Percentiles rank a stretch among this genome's conserved stretches.
Evolutionary conservation across 2,329 filamentous ascomycete species (phyloP).

Genomic region (Aspergillus aculeatinus): DNA sequence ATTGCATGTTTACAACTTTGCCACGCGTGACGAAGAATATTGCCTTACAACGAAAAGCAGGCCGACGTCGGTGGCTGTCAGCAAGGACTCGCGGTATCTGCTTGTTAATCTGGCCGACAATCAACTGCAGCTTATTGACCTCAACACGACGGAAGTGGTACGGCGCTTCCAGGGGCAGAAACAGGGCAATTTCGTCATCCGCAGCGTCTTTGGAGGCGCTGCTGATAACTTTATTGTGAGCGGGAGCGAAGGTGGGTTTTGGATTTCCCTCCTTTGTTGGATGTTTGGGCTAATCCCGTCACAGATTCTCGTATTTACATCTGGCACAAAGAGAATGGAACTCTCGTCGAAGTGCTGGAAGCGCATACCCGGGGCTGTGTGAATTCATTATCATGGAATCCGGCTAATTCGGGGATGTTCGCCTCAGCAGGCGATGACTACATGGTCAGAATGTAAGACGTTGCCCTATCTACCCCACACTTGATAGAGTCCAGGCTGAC

Average conservation of each 20-base stretch:
- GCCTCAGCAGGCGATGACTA: slow-evolving; percentile 88
- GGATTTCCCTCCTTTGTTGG: background rate
- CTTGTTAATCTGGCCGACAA: slow-evolving; percentile 79
- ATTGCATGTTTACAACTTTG: slow-evolving; percentile 79
- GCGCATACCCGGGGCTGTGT: slow-evolving; percentile 75
- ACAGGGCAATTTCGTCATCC: slow-evolving; percentile 75
- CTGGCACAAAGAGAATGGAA: slow-evolving; percentile 84
- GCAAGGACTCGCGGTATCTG: slow-evolving; percentile 74
- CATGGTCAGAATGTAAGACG: slow-evolving; percentile 76
- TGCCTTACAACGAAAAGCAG: slow-evolving; percentile 68
- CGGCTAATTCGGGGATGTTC: slow-evolving; percentile 76
- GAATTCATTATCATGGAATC: slow-evolving; percentile 89
- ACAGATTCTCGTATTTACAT: slow-evolving; percentile 72
- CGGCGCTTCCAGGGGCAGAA: slow-evolving; percentile 73
- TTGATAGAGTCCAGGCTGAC: slow-evolving; percentile 7
- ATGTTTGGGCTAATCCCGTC: slow-evolving; percentile 22
- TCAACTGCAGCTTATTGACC: slow-evolving; percentile 74
- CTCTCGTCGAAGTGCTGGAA: slow-evolving; percentile 70
- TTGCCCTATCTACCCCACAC: background rate
- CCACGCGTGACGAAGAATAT: slow-evolving; percentile 71
- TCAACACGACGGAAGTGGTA: slow-evolving; percentile 69
- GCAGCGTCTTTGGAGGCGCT: slow-evolving; percentile 82
- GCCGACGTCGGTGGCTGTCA: slow-evolving; percentile 78
- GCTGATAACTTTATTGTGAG: slow-evolving; percentile 88
- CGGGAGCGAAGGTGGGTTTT: slow-evolving; percentile 75